Percentiles rank a stretch among this genome's conserved stretches.
These are phyloP conservation scores for Pistacia integerrima DNA, from an alignment of 345 rosid species.

Conservation along the genomic window DNA sequence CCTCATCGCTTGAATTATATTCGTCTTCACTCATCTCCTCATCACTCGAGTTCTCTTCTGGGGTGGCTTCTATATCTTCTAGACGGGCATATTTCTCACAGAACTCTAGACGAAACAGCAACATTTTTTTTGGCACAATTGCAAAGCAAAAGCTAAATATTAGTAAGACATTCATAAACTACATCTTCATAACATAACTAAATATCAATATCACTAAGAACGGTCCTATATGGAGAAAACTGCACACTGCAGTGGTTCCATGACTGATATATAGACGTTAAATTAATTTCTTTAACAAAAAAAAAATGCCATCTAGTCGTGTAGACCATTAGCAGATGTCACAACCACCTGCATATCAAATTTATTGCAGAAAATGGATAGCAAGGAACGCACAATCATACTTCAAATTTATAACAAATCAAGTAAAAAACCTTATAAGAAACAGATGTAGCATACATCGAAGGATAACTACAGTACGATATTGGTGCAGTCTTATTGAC, in stretches of 20 bases:
- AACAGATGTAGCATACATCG: not conserved
- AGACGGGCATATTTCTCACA: constrained; percentile 67
- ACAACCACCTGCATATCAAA: not conserved
- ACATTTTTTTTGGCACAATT: not conserved
- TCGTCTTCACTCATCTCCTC: constrained; percentile 57
- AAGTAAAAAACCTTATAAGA: not conserved
- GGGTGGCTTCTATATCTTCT: constrained; percentile 40
- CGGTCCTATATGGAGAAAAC: not conserved
- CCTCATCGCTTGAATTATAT: constrained; percentile 48
- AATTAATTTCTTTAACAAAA: not conserved
- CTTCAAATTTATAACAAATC: not conserved
- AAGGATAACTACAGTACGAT: not conserved
- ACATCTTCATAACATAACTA: not conserved
- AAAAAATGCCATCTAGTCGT: not conserved
- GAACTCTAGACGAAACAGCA: constrained; percentile 41
- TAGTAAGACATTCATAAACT: not conserved
- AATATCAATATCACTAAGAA: not conserved
- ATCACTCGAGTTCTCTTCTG: constrained; percentile 46
- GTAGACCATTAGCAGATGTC: not conserved
- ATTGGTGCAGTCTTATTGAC: not conserved
- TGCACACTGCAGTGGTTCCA: not conserved
- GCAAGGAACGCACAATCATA: not conserved
- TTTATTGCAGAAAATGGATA: not conserved
- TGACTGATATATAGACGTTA: not conserved
- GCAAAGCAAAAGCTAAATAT: not conserved